Percentiles rank a stretch among this genome's conserved stretches.
phyloP scores from a whole-genome alignment of 2,329 filamentous ascomycete genomes.

The Chaetothyriales sp. region DNA sequence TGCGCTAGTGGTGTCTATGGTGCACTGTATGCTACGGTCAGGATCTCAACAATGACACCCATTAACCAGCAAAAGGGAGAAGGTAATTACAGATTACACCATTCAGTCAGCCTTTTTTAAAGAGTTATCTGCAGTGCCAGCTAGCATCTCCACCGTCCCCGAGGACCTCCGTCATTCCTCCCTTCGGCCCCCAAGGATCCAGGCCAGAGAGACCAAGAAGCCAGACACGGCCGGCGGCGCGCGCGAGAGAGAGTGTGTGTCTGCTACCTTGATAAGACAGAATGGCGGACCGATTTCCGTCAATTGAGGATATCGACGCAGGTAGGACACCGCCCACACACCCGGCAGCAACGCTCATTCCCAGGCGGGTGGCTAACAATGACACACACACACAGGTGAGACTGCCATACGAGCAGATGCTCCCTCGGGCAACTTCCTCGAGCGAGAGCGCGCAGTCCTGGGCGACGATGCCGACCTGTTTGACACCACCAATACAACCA shows the following conservation, averaged over 20 bases:
- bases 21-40: too few relatives aligned
- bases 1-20: background rate
- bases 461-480: constrained; percentile 92
- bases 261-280: background rate
- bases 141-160: too few relatives aligned
- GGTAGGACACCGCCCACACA: constrained; percentile 22
- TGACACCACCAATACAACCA: constrained; percentile 58
- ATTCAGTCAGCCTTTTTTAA: too few relatives aligned
- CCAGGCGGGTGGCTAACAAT: constrained; percentile 21
- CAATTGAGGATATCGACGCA: constrained; percentile 60
- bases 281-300: constrained; percentile 69
- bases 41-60: too few relatives aligned
- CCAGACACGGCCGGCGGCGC: too few relatives aligned
- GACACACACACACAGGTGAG: constrained; percentile 19
- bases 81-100: too few relatives aligned
- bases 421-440: constrained; percentile 64
- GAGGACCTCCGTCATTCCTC: too few relatives aligned
- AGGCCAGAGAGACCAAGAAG: too few relatives aligned
- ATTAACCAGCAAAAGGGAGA: too few relatives aligned
- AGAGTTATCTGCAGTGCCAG: too few relatives aligned
- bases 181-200: too few relatives aligned
- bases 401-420: constrained; percentile 12
- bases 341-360: background rate
- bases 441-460: constrained; percentile 75
- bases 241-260: too few relatives aligned